These are phyloP conservation scores for Hirsutella thompsonii DNA, from an alignment of 2,329 filamentous ascomycete genomes.

Conservation along the genomic window DNA sequence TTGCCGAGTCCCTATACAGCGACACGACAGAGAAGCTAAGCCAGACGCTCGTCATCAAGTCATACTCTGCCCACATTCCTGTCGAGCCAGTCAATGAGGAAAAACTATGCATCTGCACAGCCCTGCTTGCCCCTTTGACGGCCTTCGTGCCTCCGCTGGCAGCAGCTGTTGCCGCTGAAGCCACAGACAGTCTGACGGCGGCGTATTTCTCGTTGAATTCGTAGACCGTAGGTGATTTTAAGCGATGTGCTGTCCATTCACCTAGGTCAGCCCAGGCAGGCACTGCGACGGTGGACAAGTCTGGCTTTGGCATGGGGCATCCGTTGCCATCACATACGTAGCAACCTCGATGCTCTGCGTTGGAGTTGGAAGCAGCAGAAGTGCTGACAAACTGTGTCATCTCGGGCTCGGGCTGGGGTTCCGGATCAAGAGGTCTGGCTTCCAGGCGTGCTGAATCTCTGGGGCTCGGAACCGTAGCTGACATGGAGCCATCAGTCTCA, in stretches of 20 bases:
- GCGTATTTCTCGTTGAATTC: constrained; percentile 1
- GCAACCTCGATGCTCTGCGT: background rate
- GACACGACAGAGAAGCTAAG: too few relatives aligned
- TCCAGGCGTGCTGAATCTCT: background rate
- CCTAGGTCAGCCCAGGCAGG: background rate
- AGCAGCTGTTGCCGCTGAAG: too few relatives aligned
- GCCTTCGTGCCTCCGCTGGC: too few relatives aligned
- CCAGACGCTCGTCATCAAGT: too few relatives aligned
- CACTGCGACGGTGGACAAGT: background rate
- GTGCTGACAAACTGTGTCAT: background rate
- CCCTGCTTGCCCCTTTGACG: too few relatives aligned
- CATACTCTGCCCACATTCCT: too few relatives aligned
- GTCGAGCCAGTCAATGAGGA: too few relatives aligned
- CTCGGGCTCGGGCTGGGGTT: background rate
- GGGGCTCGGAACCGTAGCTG: background rate
- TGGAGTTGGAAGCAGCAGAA: too few relatives aligned
- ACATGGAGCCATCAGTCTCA: too few relatives aligned
- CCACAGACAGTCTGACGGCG: too few relatives aligned
- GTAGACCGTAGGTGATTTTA: background rate
- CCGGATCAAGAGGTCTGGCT: background rate
- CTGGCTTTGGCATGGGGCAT: background rate
- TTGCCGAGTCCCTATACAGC: too few relatives aligned
- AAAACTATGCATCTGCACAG: too few relatives aligned
- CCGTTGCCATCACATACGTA: constrained; percentile 1
- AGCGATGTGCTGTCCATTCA: background rate